phyloP scores from a whole-genome alignment of 306 rosid species.

The Urtica urens region DNA sequence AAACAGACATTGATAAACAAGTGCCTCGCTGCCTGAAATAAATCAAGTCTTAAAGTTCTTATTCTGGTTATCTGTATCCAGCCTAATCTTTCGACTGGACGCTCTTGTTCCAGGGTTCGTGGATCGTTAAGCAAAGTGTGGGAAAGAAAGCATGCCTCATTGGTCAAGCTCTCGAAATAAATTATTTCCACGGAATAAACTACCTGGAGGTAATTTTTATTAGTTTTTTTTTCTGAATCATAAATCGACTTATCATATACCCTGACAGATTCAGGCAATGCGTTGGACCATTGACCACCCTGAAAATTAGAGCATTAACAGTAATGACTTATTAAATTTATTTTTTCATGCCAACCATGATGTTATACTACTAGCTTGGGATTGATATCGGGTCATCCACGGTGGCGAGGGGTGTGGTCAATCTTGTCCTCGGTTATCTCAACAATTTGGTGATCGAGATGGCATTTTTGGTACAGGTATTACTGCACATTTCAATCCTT shows the following conservation, averaged over 20 bases:
- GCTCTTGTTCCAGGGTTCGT: conserved; percentile 54
- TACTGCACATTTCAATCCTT: neutral
- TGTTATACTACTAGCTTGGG: conserved; percentile 33
- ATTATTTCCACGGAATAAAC: conserved; percentile 62
- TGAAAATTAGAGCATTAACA: no score
- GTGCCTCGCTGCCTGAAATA: no score
- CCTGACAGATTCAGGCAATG: no score
- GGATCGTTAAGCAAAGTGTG: conserved; percentile 94
- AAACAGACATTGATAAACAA: no score
- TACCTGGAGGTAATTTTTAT: conserved; percentile 55
- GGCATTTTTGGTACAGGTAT: conserved; percentile 90
- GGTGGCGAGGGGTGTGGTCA: conserved; percentile 76
- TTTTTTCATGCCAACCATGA: neutral
- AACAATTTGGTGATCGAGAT: conserved; percentile 81
- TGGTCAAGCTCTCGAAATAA: conserved; percentile 67
- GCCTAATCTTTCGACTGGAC: neutral
- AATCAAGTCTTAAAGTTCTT: no score
- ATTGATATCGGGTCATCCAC: conserved; percentile 81
- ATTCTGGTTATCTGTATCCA: no score
- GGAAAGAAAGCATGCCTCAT: conserved; percentile 84
- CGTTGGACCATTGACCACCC: no score
- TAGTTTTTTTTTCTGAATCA: no score
- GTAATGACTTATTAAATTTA: no score
- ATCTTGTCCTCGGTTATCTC: conserved; percentile 74
- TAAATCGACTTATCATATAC: no score